Base-by-base conservation (phyloP, 2,329 filamentous ascomycete genomes). In the Fonsecaea nubica region DNA sequence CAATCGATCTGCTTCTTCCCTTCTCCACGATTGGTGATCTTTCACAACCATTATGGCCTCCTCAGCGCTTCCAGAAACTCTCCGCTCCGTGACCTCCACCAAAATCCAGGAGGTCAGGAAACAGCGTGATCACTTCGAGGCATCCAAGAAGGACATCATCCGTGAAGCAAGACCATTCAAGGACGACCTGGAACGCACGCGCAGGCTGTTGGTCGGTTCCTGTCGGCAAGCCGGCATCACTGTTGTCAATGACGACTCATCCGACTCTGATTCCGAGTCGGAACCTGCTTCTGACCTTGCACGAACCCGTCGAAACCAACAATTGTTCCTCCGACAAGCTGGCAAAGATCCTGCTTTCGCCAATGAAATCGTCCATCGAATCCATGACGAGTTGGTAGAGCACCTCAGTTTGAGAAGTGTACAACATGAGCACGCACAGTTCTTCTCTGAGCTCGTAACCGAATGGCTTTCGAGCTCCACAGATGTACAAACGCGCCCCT, bases 61-160 rank as follows among this genome's bases (percentile, higher is more conserved):
- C 25, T 71, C 75, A 25, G 78, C 78, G 52, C 79, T 86, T 40
- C 84, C 85, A 5, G 79, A 84, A 62, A 86, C 85, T 13, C 80
- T 87, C 33, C 81, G 83, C 61, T 82, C 83, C 38, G 85, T 87
- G 73, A 87, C 84, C 21, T 77, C 77, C 45, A 84, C 83, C 64
- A 88, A 88, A 72, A 82, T 88, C 66, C 77, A 77, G n/a, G 84
- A 88, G 71, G 80, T 88, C 7, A 79, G 81, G 33, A 84, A 83
- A 69, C 82, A 86, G 67, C 84, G 82, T 32, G 75, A 75, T 0
- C 74, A 81, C 2, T 88, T 85, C 70, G 80, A 84, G 61, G 74
- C 76, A 38, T 80, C 79, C 45, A 86, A 86, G 69, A 67, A 75
- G 4, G 72, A 77, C 1, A 77, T 84, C 4, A 68, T 82, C 32